Conservation (phyloP, 2,329 filamentous ascomycete genomes). For the Trichoderma koningii region DNA sequence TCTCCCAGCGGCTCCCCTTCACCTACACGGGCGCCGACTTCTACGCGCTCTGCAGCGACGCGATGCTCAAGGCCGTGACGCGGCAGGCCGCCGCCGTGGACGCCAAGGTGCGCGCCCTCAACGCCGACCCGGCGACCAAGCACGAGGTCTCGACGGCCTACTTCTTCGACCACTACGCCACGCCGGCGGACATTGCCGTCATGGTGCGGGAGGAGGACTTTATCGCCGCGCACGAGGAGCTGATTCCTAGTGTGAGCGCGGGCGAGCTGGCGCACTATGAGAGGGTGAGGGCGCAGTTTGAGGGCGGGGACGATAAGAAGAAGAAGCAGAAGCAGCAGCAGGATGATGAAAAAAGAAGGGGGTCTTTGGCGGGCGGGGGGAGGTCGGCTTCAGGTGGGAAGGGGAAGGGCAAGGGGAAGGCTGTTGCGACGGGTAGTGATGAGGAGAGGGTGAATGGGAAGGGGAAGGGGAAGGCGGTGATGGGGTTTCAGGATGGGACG, state of each 20-base stretch:
- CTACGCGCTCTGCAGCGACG: slow-evolving; percentile 94
- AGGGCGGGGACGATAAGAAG: slow-evolving; percentile 54
- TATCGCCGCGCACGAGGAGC: slow-evolving; percentile 73
- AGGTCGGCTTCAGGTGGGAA: slow-evolving; percentile 42
- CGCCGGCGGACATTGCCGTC: slow-evolving; percentile 78
- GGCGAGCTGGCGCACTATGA: slow-evolving; percentile 94
- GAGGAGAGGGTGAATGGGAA: slow-evolving; percentile 45
- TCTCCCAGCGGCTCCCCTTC: slow-evolving; percentile 80
- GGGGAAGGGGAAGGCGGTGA: slow-evolving; percentile 59
- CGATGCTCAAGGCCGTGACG: slow-evolving; percentile 98
- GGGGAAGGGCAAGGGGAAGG: slow-evolving; percentile 42
- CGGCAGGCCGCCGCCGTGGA: slow-evolving; percentile 84
- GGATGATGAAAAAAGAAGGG: slow-evolving; percentile 22
- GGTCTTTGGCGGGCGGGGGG: slow-evolving; percentile 39
- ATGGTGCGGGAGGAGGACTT: slow-evolving; percentile 91
- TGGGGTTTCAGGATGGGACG: slow-evolving; percentile 55
- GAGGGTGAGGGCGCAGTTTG: slow-evolving; percentile 77
- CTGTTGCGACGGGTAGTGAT: slow-evolving; percentile 38
- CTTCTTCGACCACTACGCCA: slow-evolving; percentile 93
- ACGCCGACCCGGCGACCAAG: slow-evolving; percentile 46
- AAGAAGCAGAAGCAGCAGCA: slow-evolving; percentile 31
- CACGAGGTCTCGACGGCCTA: slow-evolving; percentile 76
- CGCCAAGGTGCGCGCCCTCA: slow-evolving; percentile 73
- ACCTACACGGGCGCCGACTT: slow-evolving; percentile 98
- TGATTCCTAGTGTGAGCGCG: slow-evolving; percentile 90